Evolutionary conservation across 2,329 filamentous ascomycete genomes (phyloP), one percentile per base, ranked within the genome.

Genomic region (Sporothrix globosa): DNA sequence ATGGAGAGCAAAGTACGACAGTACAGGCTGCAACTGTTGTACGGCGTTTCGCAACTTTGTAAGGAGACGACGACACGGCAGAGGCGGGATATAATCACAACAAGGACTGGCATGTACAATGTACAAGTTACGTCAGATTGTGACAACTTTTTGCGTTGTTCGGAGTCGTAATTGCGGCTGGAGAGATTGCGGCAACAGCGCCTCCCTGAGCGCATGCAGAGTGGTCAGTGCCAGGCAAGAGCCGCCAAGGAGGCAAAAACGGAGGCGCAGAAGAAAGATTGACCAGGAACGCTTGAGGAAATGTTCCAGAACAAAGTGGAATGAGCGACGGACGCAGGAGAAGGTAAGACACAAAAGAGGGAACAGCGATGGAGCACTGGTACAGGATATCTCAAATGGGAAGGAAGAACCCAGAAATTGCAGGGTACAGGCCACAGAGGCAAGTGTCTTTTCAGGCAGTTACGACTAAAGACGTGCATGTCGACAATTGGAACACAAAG

Each of bases 271-370:
- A 13, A n/a, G 50, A 34, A 61, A 60, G 34, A 39, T 24, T n/a
- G 50, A 24, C 50, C 56, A 41, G 21, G 19, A 19, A 41, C 34
- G 34, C 30, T 30, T 14, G 41, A 41, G 24, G 24, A 4, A 3
- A 30, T 11, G 27, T 7, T 14, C 53, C 41, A 46, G 41, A 34
- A 56, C 5, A 34, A 58, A 19, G 39, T 4, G 54, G 30, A 58
- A 39, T n/a, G 54, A 58, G 30, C 54, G 17, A 58, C 1, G 14
- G 4, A 39, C 54, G 17, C 34, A 39, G 41, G 10, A 61, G 34
- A 61, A 61, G 56, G 34, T 61, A 30, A 44, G 34, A 61, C 56
- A 44, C 34, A 44, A 61, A n/a, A 41, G 41, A 60, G 44, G n/a
- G 30, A 63, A 63, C 21, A 63, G 41, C 60, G 60, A 30, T 4